Percentiles rank a stretch among this genome's conserved stretches.
phyloP scores from a whole-genome alignment of 2,329 filamentous ascomycete species.

The Trichothecium roseum region DNA sequence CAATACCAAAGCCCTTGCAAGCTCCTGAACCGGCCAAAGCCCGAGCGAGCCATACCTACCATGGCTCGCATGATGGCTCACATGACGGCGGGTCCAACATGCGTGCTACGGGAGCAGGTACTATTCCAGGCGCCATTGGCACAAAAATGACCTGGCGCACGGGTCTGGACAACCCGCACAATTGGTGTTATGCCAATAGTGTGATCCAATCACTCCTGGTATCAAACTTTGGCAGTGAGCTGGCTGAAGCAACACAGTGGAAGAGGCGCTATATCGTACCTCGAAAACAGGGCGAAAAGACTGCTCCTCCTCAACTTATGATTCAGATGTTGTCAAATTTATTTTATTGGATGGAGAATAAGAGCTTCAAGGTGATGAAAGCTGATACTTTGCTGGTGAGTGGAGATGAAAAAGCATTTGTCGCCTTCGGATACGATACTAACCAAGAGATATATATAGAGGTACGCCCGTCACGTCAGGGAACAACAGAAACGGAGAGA shows the following conservation, averaged over 20 bases:
- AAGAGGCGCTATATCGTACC: constrained; percentile 56
- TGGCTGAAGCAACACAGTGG: constrained; percentile 46
- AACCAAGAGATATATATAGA: constrained; percentile 23
- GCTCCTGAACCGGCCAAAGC: no score
- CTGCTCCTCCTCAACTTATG: constrained; percentile 46
- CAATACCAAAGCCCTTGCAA: no score
- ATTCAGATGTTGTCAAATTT: constrained; percentile 48
- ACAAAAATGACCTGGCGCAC: no score
- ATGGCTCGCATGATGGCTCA: no score
- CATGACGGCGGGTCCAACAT: no score
- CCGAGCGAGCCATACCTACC: no score
- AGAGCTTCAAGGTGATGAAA: constrained; percentile 39
- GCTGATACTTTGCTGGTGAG: constrained; percentile 48
- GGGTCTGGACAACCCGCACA: constrained; percentile 70
- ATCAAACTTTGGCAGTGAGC: constrained; percentile 58
- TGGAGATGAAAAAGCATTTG: neutral
- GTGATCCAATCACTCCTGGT: constrained; percentile 74
- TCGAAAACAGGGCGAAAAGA: constrained; percentile 47
- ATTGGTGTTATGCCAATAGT: constrained; percentile 90
- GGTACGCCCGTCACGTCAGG: constrained; percentile 39
- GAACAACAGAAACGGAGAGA: constrained; percentile 10
- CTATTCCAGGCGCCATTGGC: no score
- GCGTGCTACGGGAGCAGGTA: no score
- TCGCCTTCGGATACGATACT: neutral
- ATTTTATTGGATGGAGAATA: constrained; percentile 45